phyloP scores from a whole-genome alignment of 208 protist genomes.

The Lotmaria passim region DNA sequence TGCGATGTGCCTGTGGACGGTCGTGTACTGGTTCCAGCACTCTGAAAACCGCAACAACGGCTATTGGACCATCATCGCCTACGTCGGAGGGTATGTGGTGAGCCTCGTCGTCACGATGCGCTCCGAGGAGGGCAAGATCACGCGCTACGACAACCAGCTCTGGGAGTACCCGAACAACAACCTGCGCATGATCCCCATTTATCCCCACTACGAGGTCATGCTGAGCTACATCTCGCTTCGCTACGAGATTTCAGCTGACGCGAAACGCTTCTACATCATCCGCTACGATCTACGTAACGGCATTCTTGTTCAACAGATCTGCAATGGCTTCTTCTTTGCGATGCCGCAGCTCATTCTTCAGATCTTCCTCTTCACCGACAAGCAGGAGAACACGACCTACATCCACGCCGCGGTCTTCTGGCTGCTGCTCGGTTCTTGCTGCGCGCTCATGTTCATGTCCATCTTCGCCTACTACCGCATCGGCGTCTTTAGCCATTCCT shows the following conservation, averaged over 20 bases:
- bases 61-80: constrained; percentile 81
- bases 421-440: constrained; percentile 43
- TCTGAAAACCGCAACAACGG: constrained; percentile 45
- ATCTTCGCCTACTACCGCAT: constrained; percentile 66
- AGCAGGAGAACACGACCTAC: not conserved
- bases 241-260: constrained; percentile 58
- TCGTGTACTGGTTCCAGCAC: constrained; percentile 59
- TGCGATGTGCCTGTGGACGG: constrained; percentile 55
- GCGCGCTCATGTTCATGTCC: constrained; percentile 52
- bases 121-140: constrained; percentile 70
- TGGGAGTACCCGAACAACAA: constrained; percentile 79
- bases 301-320: constrained; percentile 61
- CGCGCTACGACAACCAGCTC: constrained; percentile 62
- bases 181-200: constrained; percentile 68
- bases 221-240: constrained; percentile 67
- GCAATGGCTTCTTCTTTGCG: constrained; percentile 61
- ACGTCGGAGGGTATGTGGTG: constrained; percentile 76
- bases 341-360: constrained; percentile 82
- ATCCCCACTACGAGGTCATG: constrained; percentile 76
- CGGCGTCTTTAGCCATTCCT: constrained; percentile 66
- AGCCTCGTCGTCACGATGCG: constrained; percentile 66
- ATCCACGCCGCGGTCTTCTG: constrained; percentile 32
- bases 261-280: constrained; percentile 76
- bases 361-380: constrained; percentile 55
- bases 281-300: constrained; percentile 83